Percentiles rank a stretch among this genome's conserved stretches.
Evolutionary conservation across 176 grass and related monocot species (phyloP).

Genomic region (Oryza coarctata): DNA sequence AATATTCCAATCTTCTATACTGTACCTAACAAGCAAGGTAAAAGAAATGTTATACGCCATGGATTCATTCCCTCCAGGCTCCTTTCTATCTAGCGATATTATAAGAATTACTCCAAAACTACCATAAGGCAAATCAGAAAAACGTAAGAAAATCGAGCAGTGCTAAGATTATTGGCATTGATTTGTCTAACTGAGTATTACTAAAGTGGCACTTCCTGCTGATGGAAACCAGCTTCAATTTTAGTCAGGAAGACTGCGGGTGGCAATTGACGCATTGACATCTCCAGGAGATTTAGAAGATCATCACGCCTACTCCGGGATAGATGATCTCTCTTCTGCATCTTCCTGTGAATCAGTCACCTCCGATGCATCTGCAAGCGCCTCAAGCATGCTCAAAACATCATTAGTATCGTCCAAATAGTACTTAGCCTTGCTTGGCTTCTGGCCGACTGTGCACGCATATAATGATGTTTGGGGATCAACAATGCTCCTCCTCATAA

Average conservation of each 20-base stretch:
- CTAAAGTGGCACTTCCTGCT: constrained; percentile 32
- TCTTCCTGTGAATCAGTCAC: constrained; percentile 13
- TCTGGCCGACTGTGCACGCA: constrained; percentile 68
- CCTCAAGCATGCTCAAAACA: constrained; percentile 60
- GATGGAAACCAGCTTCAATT: neutral
- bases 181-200: constrained; percentile 30
- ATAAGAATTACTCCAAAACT: constrained; percentile 28
- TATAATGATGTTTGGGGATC: constrained; percentile 46
- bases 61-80: constrained; percentile 20
- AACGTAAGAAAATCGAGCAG: constrained; percentile 18
- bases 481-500: constrained; percentile 46
- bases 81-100: constrained; percentile 17
- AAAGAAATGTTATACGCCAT: constrained; percentile 16
- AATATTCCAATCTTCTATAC: constrained; percentile 14
- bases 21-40: constrained; percentile 24
- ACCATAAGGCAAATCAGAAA: constrained; percentile 26
- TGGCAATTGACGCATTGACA: constrained; percentile 4
- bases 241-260: constrained; percentile 17
- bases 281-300: neutral
- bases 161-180: constrained; percentile 48
- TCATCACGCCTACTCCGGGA: constrained; percentile 31
- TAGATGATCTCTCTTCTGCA: constrained; percentile 6
- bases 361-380: constrained; percentile 57
- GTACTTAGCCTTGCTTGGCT: constrained; percentile 70
- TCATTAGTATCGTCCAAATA: constrained; percentile 66